Percentiles rank a stretch among this genome's conserved stretches.
These are phyloP conservation scores for Nitzschia palea DNA, from an alignment of 108 stramenopile genomes.

Conservation along the genomic window DNA sequence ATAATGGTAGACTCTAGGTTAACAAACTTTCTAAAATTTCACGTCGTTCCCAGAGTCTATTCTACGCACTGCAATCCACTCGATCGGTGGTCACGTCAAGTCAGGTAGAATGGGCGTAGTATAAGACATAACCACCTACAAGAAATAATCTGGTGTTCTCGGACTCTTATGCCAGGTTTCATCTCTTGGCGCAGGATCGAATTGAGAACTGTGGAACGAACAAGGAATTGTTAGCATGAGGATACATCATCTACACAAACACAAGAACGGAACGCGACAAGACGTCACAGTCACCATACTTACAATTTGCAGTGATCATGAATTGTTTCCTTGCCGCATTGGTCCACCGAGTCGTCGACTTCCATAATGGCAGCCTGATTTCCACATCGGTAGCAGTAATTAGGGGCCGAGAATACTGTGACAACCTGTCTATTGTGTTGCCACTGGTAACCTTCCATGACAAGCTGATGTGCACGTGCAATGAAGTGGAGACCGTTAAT, in stretches of 20 bases:
- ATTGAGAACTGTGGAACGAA: conserved; percentile 43
- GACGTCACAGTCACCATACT: too few species aligned
- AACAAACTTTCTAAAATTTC: conserved; percentile 6
- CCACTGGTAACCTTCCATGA: conserved; percentile 94
- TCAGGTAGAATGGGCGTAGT: too few species aligned
- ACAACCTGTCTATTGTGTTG: conserved; percentile 86
- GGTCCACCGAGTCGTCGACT: conserved; percentile 59
- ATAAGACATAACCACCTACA: conserved; percentile 60
- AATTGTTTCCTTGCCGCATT: conserved; percentile 63
- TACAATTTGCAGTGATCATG: conserved; percentile 72
- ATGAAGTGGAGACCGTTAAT: conserved; percentile 89
- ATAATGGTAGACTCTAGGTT: conserved; percentile 1
- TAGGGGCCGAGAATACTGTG: conserved; percentile 97
- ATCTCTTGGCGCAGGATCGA: conserved; percentile 98
- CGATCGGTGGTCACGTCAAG: too few species aligned
- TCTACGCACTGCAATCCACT: too few species aligned
- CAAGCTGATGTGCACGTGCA: conserved; percentile 95
- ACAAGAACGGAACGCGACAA: background rate
- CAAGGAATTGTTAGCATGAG: background rate
- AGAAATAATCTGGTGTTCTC: conserved; percentile 96
- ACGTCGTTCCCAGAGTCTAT: too few species aligned
- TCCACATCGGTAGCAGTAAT: conserved; percentile 71
- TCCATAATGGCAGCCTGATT: conserved; percentile 98
- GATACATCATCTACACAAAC: background rate
- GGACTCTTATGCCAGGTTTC: conserved; percentile 88